phyloP scores from a whole-genome alignment of 345 rosid genomes.

The Populus pruinosa region DNA sequence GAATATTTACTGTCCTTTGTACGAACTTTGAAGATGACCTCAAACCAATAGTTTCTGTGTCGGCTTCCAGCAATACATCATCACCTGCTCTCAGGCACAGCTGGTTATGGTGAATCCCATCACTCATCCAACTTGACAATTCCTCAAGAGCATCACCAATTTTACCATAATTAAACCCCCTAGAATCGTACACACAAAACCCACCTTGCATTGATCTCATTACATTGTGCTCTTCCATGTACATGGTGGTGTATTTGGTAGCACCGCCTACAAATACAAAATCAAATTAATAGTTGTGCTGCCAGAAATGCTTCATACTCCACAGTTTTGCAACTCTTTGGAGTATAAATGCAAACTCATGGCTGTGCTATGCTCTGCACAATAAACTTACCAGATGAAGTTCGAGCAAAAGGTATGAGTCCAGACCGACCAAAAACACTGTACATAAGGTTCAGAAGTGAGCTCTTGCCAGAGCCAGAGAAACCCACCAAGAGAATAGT shows the following conservation, averaged over 20 bases:
- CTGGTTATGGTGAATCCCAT: constrained; percentile 59
- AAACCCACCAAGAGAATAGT: constrained; percentile 58
- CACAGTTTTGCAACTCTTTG: not conserved
- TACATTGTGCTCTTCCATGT: constrained; percentile 59
- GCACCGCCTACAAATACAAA: constrained; percentile 22
- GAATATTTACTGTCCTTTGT: constrained; percentile 47
- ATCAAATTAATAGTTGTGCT: not conserved
- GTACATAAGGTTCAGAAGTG: constrained; percentile 60
- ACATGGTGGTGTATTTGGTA: constrained; percentile 33
- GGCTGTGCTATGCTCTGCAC: not conserved
- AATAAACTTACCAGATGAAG: constrained; percentile 38
- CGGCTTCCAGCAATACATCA: constrained; percentile 12
- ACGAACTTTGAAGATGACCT: constrained; percentile 40
- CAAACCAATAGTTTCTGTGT: constrained; percentile 11
- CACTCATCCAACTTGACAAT: constrained; percentile 45
- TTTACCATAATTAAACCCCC: constrained; percentile 38
- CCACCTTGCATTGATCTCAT: constrained; percentile 49
- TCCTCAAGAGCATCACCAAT: constrained; percentile 40
- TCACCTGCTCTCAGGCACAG: constrained; percentile 40
- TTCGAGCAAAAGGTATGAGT: constrained; percentile 49
- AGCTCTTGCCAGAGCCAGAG: constrained; percentile 60
- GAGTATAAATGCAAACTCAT: not conserved
- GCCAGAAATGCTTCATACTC: not conserved
- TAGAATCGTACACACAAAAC: constrained; percentile 54
- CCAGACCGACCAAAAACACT: constrained; percentile 60